phyloP scores from a whole-genome alignment of 257 asterid species.

The Leptodermis oblonga region DNA sequence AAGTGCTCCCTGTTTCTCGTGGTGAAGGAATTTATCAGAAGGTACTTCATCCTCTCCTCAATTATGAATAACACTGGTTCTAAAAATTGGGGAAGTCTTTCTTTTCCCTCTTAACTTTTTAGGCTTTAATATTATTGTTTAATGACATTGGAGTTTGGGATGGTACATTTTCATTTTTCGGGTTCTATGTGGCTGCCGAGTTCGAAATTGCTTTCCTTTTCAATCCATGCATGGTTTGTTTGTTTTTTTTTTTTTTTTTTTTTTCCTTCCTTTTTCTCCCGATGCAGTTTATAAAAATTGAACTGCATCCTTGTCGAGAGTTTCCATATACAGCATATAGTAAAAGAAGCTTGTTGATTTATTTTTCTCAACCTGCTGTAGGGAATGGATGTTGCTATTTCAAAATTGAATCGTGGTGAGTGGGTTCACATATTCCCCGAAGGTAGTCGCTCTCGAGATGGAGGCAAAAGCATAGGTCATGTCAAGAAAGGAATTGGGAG shows the following conservation, averaged over 20 bases:
- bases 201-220: neutral
- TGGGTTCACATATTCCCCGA: constrained; percentile 98
- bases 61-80: neutral
- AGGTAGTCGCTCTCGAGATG: constrained; percentile 94
- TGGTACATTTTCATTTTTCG: neutral
- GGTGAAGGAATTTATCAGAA: constrained; percentile 89
- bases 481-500: constrained; percentile 83
- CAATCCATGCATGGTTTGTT: neutral
- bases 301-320: neutral
- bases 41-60: constrained; percentile 37
- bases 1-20: constrained; percentile 86
- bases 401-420: constrained; percentile 81
- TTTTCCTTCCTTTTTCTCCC: neutral
- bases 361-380: constrained; percentile 19
- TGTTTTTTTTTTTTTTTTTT: neutral
- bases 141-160: no score
- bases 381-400: constrained; percentile 95
- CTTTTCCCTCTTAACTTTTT: neutral
- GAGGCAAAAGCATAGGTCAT: constrained; percentile 75
- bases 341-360: constrained; percentile 3
- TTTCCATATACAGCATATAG: neutral
- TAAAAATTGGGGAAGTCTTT: neutral
- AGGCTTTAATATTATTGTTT: neutral
- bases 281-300: neutral
- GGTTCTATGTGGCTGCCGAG: neutral